A percentile compares a stretch with the other conserved stretches of the same genome.
Evolutionary conservation across 2,329 filamentous ascomycete species (phyloP).

Genomic region (Colletotrichum magnum): DNA sequence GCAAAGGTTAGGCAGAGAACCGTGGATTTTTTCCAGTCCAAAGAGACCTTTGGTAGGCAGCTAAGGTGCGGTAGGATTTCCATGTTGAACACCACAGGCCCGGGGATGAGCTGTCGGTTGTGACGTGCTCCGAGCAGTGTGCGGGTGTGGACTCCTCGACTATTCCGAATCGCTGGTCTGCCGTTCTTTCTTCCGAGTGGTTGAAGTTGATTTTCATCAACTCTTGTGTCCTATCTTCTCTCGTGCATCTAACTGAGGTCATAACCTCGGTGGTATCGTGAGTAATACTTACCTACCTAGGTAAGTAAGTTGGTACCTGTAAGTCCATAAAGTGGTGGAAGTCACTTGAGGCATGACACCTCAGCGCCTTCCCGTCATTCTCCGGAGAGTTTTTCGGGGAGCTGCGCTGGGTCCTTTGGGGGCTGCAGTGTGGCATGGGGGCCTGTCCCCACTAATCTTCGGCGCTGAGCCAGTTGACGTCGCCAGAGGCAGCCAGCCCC

Average conservation of each 20-base stretch:
- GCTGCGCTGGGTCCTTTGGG: neutral
- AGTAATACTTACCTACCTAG: neutral
- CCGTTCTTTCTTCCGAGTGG: no score
- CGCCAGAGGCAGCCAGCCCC: neutral
- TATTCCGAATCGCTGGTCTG: no score
- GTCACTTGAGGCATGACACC: neutral
- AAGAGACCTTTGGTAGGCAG: no score
- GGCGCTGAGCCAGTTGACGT: neutral
- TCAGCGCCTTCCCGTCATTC: slow-evolving; percentile 12
- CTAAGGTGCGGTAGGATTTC: no score
- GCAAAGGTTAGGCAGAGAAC: neutral
- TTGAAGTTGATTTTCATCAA: neutral
- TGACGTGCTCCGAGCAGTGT: no score
- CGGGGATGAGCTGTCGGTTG: no score
- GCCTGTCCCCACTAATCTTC: slow-evolving; percentile 6
- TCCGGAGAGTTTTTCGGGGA: slow-evolving; percentile 33
- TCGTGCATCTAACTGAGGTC: neutral
- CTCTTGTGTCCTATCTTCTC: no score
- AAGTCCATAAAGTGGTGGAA: neutral
- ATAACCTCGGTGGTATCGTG: neutral
- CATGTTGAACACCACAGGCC: no score
- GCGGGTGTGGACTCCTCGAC: no score
- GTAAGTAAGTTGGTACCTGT: no score
- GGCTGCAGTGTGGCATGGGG: neutral
- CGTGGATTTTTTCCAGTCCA: neutral